phyloP scores from a whole-genome alignment of 371 early-diverging fungal species.

The Paraphysoderma sedebokerense region DNA sequence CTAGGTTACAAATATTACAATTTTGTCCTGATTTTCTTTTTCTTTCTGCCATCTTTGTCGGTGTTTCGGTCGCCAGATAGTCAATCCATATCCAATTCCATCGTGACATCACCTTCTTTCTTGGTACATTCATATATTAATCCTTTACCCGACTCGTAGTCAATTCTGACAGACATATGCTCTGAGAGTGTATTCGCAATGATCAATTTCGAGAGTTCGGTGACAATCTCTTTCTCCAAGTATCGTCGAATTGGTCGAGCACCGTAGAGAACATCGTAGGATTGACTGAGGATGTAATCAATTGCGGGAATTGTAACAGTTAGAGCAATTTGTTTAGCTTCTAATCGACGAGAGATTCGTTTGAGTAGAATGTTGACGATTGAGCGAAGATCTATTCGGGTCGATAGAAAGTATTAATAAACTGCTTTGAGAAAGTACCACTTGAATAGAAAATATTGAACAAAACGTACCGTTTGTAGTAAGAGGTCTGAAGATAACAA shows the following conservation, averaged over 20 bases:
- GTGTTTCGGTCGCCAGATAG: too few species aligned
- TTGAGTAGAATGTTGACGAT: conserved; percentile 45
- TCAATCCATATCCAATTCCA: too few species aligned
- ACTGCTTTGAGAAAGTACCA: too few species aligned
- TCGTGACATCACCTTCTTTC: too few species aligned
- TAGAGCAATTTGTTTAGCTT: conserved; percentile 34
- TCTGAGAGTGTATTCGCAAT: conserved; percentile 17
- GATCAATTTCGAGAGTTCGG: conserved; percentile 28
- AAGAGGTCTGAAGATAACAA: conserved; percentile 58
- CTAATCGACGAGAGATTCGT: conserved; percentile 36
- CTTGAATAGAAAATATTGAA: background rate
- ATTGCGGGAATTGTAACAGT: conserved; percentile 30
- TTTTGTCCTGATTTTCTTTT: too few species aligned
- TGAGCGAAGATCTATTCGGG: conserved; percentile 24
- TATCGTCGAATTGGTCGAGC: conserved; percentile 60
- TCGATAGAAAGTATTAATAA: too few species aligned
- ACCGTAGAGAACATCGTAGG: conserved; percentile 57
- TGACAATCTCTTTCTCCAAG: conserved; percentile 44
- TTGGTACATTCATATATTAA: too few species aligned
- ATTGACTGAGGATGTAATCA: conserved; percentile 29
- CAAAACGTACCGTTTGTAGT: conserved; percentile 1
- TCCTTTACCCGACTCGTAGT: too few species aligned
- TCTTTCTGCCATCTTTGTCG: too few species aligned
- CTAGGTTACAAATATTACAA: too few species aligned
- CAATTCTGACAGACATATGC: background rate